phyloP scores from a whole-genome alignment of 176 grass and related monocot genomes.

The Saccharum spontaneum region DNA sequence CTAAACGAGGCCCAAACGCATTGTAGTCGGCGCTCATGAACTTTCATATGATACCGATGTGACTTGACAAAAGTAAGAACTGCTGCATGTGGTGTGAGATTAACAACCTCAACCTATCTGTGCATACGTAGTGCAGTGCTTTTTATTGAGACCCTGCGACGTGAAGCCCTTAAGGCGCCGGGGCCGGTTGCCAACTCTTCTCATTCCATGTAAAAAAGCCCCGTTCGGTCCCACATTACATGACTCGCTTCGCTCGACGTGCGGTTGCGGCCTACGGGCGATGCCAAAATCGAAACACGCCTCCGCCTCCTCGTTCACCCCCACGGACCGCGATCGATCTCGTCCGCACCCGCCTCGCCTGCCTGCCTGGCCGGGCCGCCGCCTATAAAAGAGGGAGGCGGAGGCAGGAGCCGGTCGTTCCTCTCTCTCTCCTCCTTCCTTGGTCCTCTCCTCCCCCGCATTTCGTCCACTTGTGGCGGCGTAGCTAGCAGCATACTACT shows the following conservation, averaged over 20 bases:
- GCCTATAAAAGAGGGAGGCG: slow-evolving; percentile 26
- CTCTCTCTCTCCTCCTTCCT: neutral
- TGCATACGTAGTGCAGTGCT: too few species aligned
- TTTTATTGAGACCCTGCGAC: too few species aligned
- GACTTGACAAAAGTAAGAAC: too few species aligned
- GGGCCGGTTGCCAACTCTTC: too few species aligned
- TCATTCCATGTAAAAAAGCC: too few species aligned
- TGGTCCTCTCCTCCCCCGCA: neutral
- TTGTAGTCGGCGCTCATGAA: too few species aligned
- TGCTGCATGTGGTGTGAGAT: too few species aligned
- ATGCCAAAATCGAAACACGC: slow-evolving; percentile 30
- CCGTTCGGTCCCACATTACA: neutral
- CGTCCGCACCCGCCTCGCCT: neutral
- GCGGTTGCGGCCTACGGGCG: neutral
- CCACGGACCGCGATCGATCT: slow-evolving; percentile 11
- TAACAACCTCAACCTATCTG: too few species aligned
- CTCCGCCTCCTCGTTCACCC: neutral
- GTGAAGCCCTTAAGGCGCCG: neutral
- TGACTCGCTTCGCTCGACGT: neutral
- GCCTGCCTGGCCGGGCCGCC: neutral
- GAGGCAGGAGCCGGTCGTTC: slow-evolving; percentile 13
- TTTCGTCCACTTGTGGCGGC: neutral
- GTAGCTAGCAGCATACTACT: neutral
- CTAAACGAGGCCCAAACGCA: too few species aligned
- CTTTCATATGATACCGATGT: too few species aligned